Conservation (phyloP, 176 grass and related monocot genomes). For the Miscanthus lutarioriparius region DNA sequence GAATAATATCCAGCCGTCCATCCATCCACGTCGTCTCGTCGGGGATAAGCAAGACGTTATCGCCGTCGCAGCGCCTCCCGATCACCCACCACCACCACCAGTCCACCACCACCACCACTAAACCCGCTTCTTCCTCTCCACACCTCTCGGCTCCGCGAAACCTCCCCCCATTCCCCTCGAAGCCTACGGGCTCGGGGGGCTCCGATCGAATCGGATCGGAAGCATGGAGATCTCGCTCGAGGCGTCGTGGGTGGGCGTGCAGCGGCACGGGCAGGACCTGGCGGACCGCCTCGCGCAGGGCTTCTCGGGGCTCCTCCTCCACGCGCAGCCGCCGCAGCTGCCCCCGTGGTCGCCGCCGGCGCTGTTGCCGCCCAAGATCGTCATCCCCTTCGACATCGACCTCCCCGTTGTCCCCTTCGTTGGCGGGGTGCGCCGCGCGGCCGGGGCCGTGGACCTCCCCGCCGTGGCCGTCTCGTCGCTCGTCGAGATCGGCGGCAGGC, state of each 20-base stretch:
- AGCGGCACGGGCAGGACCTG: conserved; percentile 92
- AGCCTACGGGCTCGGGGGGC: neutral
- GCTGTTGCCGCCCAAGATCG: conserved; percentile 39
- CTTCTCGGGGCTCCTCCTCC: conserved; percentile 77
- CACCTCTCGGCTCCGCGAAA: conserved; percentile 6
- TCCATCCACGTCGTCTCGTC: conserved; percentile 15
- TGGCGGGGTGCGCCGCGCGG: neutral
- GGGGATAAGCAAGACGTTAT: neutral
- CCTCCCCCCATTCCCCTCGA: neutral
- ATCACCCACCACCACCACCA: no score
- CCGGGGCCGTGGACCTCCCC: conserved; percentile 25
- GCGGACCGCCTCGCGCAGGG: conserved; percentile 84
- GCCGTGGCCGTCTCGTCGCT: conserved; percentile 58
- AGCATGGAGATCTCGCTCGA: conserved; percentile 84
- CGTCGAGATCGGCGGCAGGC: conserved; percentile 71
- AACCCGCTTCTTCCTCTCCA: conserved; percentile 8
- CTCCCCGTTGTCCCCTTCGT: conserved; percentile 45
- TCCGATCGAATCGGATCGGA: neutral
- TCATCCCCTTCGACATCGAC: conserved; percentile 53
- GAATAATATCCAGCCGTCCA: conserved; percentile 12
- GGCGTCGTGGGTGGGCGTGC: conserved; percentile 87
- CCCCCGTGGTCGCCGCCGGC: conserved; percentile 51
- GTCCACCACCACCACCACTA: conserved; percentile 14
- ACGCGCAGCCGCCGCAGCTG: conserved; percentile 56
- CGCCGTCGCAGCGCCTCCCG: neutral